A percentile compares a stretch with the other conserved stretches of the same genome.
Conservation (phyloP, 495 filamentous ascomycete species). For the Tuber indicum region DNA sequence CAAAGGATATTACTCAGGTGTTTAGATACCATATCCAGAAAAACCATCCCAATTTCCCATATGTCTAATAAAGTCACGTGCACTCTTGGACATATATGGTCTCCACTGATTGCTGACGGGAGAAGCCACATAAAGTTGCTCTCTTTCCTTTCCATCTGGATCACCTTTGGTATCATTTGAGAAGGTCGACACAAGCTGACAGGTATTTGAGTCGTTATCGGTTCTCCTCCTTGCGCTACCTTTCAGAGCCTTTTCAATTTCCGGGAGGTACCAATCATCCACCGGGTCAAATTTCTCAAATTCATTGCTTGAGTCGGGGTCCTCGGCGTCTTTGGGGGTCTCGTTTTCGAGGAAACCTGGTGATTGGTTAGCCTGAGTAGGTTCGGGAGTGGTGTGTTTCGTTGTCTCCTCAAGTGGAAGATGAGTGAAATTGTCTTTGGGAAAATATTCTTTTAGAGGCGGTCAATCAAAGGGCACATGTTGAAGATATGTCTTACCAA, state of each 20-base stretch:
- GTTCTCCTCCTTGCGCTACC: not conserved
- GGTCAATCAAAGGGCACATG: not conserved
- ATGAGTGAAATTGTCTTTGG: not conserved
- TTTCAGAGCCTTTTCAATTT: not conserved
- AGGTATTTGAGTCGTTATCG: not conserved
- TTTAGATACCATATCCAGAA: conserved; percentile 13
- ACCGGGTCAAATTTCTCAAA: not conserved
- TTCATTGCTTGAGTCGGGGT: not conserved
- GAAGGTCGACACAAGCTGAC: not conserved
- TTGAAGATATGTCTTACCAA: not conserved
- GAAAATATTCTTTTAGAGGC: not conserved
- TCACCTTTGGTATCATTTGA: not conserved
- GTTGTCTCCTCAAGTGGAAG: not conserved
- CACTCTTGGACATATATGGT: conserved; percentile 21
- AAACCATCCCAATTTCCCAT: conserved; percentile 11
- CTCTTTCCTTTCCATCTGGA: not conserved
- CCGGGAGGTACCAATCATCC: not conserved
- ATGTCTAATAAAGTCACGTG: conserved; percentile 10
- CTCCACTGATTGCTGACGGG: not conserved
- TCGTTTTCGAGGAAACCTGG: conserved; percentile 11
- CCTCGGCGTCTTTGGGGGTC: not conserved
- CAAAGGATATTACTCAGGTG: not conserved
- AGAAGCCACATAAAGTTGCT: not conserved
- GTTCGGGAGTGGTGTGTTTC: not conserved
- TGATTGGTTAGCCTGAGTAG: not conserved